phyloP scores from a whole-genome alignment of 2,329 filamentous ascomycete species.

The Aspergillus chevalieri region DNA sequence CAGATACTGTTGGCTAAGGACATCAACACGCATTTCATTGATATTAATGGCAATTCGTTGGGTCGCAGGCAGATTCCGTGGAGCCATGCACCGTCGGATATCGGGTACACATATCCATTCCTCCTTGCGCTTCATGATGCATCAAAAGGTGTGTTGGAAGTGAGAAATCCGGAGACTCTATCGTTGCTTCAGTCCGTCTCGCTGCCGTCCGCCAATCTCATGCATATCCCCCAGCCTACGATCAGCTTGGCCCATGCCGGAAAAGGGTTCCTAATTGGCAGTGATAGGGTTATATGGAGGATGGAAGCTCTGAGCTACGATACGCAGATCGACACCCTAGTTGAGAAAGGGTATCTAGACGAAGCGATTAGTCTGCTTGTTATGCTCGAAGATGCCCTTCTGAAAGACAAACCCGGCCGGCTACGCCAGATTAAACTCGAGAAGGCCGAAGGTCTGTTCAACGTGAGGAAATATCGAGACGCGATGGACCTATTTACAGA shows the following conservation, averaged over 20 bases:
- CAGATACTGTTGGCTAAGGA: conserved; percentile 95
- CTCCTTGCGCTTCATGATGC: conserved; percentile 79
- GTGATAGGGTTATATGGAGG: conserved; percentile 87
- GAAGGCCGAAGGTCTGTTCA: conserved; percentile 82
- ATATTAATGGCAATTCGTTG: conserved; percentile 71
- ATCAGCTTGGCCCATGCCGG: conserved; percentile 92
- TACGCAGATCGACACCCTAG: conserved; percentile 75
- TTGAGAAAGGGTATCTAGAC: conserved; percentile 68
- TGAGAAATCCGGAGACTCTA: conserved; percentile 86
- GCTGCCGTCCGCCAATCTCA: conserved; percentile 71
- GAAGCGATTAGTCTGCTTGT: conserved; percentile 84
- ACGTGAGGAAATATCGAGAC: conserved; percentile 72
- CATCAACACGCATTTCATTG: conserved; percentile 89
- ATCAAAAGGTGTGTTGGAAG: conserved; percentile 76
- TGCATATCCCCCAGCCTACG: conserved; percentile 89
- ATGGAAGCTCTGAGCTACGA: conserved; percentile 94
- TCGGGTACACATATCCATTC: conserved; percentile 96
- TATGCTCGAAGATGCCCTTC: conserved; percentile 86
- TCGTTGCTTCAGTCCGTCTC: conserved; percentile 81
- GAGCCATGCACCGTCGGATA: conserved; percentile 76
- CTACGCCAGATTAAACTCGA: conserved; percentile 82
- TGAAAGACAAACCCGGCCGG: conserved; percentile 73
- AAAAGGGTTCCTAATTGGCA: conserved; percentile 90
- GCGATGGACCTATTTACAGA: conserved; percentile 88
- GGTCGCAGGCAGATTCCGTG: conserved; percentile 89